Base-by-base conservation (phyloP, 208 protist genomes). In the Acanthamoeba lenticulata region DNA sequence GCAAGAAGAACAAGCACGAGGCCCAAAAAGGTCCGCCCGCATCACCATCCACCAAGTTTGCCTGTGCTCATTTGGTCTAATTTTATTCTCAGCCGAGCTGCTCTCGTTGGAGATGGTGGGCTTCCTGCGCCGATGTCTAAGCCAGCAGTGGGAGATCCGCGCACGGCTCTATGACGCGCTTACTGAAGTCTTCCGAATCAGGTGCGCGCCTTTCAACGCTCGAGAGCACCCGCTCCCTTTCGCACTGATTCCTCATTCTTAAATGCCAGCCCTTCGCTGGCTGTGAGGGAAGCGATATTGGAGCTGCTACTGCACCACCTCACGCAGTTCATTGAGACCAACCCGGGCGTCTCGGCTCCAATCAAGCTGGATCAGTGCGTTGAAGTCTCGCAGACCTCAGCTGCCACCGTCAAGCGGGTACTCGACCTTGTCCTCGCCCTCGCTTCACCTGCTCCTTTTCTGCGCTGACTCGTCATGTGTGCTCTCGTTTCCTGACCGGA, bases 141-240 rank as follows among this genome's bases (percentile, higher is more conserved):
- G 36, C 21, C 88, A 92, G 57, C 88, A 92, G 57, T 92, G 88
- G 88, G 88, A 92, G 17, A 74, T 92, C 24, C 52, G 88, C 36
- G 57, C 49, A 29, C 88, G 88, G 5, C 88, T 92, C 62, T 92
- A 92, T 34, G 88, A 92, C 2, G 88, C 57, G 15, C 27, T 92
- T 13, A 40, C 60, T 11, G 88, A 92, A 74, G 62, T 92, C 5
- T 92, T 92, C 88, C 72, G 74, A 36, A 44, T 36, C 19, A 92
- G 36, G 38, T 49, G 45, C 15, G 34, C 55, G 15, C 13, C 55
- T n/a, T 29, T 24, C 7, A 62, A 7, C 17, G 55, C 13, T 62
- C 55, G 24, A 7, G 29, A 7, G 11, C 24, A 29, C 17, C 55
- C 29, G 24, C 55, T 7, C 29, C 24, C 27, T 27, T 7, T 5